Evolutionary conservation across 805 yeast species (phyloP).

Genomic region (Vanderwaltozyma yarrowii): DNA sequence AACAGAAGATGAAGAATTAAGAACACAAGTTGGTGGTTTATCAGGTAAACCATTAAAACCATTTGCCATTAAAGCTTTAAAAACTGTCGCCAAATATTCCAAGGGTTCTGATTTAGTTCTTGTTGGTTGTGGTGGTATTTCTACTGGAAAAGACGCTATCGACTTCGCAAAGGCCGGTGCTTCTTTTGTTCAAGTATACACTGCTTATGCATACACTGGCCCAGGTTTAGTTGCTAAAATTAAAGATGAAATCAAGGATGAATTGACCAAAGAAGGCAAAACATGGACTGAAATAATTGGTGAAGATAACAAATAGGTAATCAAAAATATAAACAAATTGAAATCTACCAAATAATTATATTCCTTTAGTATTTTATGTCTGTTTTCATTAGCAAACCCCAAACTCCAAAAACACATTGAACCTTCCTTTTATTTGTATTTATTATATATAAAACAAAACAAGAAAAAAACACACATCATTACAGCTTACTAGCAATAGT

Average conservation of each 20-base stretch:
- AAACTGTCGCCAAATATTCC: constrained; percentile 60
- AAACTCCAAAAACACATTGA: too few species aligned
- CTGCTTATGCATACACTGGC: constrained; percentile 86
- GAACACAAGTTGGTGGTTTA: constrained; percentile 69
- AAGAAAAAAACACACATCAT: too few species aligned
- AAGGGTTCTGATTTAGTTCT: constrained; percentile 65
- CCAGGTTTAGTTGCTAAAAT: constrained; percentile 68
- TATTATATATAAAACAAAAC: too few species aligned
- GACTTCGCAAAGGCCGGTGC: constrained; percentile 95
- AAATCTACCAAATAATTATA: too few species aligned
- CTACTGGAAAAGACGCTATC: constrained; percentile 77
- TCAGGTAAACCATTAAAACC: constrained; percentile 91
- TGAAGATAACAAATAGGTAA: constrained; percentile 35
- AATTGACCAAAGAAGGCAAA: constrained; percentile 61
- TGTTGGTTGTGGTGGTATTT: constrained; percentile 92
- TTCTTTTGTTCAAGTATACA: constrained; percentile 74
- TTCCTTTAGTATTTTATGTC: too few species aligned
- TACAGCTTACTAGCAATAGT: too few species aligned
- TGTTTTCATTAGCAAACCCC: too few species aligned
- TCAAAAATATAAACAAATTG: background rate
- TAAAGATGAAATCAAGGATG: constrained; percentile 28
- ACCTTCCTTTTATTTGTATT: too few species aligned
- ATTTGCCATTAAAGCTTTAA: constrained; percentile 59
- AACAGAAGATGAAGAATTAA: constrained; percentile 36
- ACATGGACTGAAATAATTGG: constrained; percentile 80